Conservation (phyloP, 1,284 basidiomycete species). For the Takashimella tepidaria region DNA sequence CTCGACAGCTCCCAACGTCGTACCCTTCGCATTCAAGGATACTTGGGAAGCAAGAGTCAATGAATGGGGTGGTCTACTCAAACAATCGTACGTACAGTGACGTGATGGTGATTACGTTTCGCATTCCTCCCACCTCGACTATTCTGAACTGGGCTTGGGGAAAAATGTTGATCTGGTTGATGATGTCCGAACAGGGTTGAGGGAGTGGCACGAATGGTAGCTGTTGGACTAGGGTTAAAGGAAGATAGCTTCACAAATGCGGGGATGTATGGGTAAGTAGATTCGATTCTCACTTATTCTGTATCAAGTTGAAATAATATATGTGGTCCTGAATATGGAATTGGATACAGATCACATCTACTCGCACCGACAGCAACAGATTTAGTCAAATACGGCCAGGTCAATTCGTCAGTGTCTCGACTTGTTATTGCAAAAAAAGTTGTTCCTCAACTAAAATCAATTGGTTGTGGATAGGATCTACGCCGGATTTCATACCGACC, state of each 20-base stretch:
- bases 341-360: slow-evolving; percentile 64
- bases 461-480: slow-evolving; percentile 62
- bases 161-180: no score
- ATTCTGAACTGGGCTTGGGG: no score
- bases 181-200: slow-evolving; percentile 56
- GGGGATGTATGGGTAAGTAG: slow-evolving; percentile 68
- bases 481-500: slow-evolving; percentile 74
- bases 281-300: no score
- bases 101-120: no score
- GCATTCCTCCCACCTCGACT: no score
- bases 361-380: slow-evolving; percentile 88
- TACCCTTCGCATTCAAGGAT: slow-evolving; percentile 58
- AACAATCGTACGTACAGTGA: slow-evolving; percentile 60
- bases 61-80: slow-evolving; percentile 80
- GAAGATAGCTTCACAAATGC: slow-evolving; percentile 64
- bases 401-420: slow-evolving; percentile 50
- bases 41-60: slow-evolving; percentile 64
- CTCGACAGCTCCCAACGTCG: slow-evolving; percentile 71
- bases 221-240: slow-evolving; percentile 70
- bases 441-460: neutral
- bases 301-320: no score
- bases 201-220: slow-evolving; percentile 73
- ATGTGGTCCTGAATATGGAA: no score
- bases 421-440: no score
- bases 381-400: slow-evolving; percentile 66